Base-by-base conservation (phyloP, 2,329 filamentous ascomycete species). In the Sclerotinia borealis region DNA sequence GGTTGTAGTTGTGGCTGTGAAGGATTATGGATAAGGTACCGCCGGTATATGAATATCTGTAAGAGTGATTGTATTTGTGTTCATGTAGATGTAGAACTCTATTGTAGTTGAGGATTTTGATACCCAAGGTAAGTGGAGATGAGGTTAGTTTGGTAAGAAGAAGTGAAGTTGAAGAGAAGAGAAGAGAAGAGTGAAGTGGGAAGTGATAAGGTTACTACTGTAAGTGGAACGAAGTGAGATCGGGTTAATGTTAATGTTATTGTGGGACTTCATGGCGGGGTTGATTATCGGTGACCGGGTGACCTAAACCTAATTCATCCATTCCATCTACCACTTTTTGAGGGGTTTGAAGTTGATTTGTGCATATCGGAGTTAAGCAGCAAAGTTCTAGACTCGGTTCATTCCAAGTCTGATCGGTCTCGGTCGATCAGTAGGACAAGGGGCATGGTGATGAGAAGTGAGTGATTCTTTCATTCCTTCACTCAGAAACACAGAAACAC, bases 221-320 rank as follows among this genome's bases (percentile, higher is more conserved):
- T 13, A 34, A 34, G 9, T 50, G 29, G 34, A 34, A 39, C 17
- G 37, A 39, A 39, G 19, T 29, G 19, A 51, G 29, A 17, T 34
- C 19, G 29, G 27, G 29, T 15, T n/a, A n/a, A n/a, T n/a, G n/a
- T n/a, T n/a, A n/a, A 19, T 52, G 25, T 13, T 50, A 22, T 59
- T 54, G 51, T 60, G 56, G 54, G 50, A 47, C 49, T 48, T 36
- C 49, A 58, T 63, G 51, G 52, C 39, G 39, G 52, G 52, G 52
- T 41, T 25, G n/a, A n/a, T n/a, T n/a, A n/a, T n/a, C n/a, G n/a
- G n/a, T n/a, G n/a, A n/a, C n/a, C n/a, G n/a, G n/a, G n/a, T n/a
- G n/a, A n/a, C n/a, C n/a, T n/a, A n/a, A n/a, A n/a, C n/a, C n/a
- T n/a, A n/a, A n/a, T n/a, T n/a, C n/a, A n/a, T n/a, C n/a, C n/a